A percentile compares a stretch with the other conserved stretches of the same genome.
Evolutionary conservation across 768 basidiomycete genomes (phyloP).

Genomic region (Tulasnella sp.): DNA sequence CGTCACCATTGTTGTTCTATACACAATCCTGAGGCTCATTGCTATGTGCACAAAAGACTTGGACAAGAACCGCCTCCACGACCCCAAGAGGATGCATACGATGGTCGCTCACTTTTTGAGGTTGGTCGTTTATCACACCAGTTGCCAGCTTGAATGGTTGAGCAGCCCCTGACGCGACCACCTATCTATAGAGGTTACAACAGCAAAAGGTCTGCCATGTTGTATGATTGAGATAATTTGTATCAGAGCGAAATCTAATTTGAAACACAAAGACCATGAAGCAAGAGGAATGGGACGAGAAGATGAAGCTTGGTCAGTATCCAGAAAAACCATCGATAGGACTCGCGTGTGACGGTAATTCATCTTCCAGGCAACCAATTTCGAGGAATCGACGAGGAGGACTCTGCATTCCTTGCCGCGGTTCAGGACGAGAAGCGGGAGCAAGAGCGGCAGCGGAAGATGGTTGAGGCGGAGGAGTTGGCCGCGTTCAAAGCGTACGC

Average conservation of each 20-base stretch:
- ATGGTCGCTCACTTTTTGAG: conserved; percentile 82
- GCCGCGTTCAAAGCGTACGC: conserved; percentile 63
- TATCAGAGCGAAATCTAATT: conserved; percentile 16
- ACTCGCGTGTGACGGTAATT: neutral
- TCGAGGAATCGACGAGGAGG: conserved; percentile 80
- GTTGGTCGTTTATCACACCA: conserved; percentile 40
- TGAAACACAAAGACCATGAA: conserved; percentile 53
- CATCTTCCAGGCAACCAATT: conserved; percentile 57
- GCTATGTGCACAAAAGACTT: conserved; percentile 34
- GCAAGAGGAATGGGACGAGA: conserved; percentile 90
- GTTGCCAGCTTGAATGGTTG: neutral
- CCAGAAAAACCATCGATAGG: neutral
- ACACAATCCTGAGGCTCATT: conserved; percentile 4
- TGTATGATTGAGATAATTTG: no score
- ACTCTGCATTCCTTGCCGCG: conserved; percentile 79
- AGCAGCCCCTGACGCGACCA: conserved; percentile 17
- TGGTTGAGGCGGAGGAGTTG: conserved; percentile 69
- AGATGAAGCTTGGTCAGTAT: conserved; percentile 54
- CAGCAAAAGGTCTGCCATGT: conserved; percentile 73
- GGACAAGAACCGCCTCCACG: conserved; percentile 76
- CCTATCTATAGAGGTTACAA: conserved; percentile 60
- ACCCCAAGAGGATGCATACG: conserved; percentile 60
- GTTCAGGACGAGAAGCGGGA: conserved; percentile 62
- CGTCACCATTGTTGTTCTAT: neutral
- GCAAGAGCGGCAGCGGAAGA: conserved; percentile 64